A percentile compares a stretch with the other conserved stretches of the same genome.
Conservation (phyloP, 345 rosid genomes). For the Excoecaria agallocha region DNA sequence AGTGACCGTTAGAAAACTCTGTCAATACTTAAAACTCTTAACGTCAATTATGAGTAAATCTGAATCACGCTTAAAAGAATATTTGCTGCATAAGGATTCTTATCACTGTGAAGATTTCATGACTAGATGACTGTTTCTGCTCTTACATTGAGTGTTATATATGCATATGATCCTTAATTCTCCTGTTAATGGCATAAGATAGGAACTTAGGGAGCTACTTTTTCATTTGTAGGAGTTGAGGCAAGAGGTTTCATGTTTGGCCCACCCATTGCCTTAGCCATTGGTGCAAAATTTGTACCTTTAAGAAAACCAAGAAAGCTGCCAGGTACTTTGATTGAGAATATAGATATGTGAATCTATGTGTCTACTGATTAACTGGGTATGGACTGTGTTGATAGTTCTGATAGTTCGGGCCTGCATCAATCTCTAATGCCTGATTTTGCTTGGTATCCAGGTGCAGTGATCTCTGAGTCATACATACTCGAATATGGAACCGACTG, state of each 20-base stretch:
- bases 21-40: too few relatives aligned
- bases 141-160: neutral
- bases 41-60: neutral
- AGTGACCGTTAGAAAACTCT: too few relatives aligned
- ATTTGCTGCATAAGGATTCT: neutral
- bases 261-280: slow-evolving; percentile 81
- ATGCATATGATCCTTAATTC: neutral
- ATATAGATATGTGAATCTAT: neutral
- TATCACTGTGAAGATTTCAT: neutral
- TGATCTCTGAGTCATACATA: slow-evolving; percentile 62
- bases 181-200: neutral
- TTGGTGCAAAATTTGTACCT: slow-evolving; percentile 91
- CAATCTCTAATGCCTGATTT: neutral
- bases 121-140: neutral
- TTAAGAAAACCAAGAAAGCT: slow-evolving; percentile 77
- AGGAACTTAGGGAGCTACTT: too few relatives aligned
- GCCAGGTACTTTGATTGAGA: slow-evolving; percentile 46
- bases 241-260: slow-evolving; percentile 98
- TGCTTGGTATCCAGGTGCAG: slow-evolving; percentile 48
- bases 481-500: slow-evolving; percentile 90
- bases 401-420: neutral
- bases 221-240: slow-evolving; percentile 53
- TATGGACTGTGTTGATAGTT: neutral
- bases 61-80: neutral
- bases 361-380: neutral